A percentile compares a stretch with the other conserved stretches of the same genome.
phyloP scores from a whole-genome alignment of 2,329 filamentous ascomycete species.

The Neopestalotiopsis sp. region DNA sequence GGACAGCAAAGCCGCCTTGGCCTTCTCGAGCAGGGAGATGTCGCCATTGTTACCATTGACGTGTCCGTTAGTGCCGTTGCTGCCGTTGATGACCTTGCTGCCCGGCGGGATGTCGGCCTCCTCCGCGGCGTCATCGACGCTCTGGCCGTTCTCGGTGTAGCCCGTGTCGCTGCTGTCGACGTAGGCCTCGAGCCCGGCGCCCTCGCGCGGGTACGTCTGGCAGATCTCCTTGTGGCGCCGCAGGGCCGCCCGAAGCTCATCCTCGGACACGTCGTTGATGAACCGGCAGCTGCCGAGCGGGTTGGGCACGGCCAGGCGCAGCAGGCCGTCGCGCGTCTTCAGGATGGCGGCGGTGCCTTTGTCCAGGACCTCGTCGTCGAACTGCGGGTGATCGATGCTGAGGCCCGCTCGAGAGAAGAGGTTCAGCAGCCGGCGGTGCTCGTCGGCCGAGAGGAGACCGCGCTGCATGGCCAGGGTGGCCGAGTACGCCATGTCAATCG shows the following conservation, averaged over 20 bases:
- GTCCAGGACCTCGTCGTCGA: constrained; percentile 69
- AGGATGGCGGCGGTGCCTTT: constrained; percentile 72
- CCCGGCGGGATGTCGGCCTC: constrained; percentile 23
- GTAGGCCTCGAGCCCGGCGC: constrained; percentile 71
- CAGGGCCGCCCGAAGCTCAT: constrained; percentile 68
- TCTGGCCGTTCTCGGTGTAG: constrained; percentile 50
- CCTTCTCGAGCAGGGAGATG: constrained; percentile 18
- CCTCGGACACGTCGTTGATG: constrained; percentile 67
- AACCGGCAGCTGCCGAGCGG: constrained; percentile 72
- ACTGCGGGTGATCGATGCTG: constrained; percentile 73
- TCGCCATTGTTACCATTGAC: constrained; percentile 17
- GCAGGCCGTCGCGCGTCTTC: constrained; percentile 72
- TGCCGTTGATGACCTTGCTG: neutral
- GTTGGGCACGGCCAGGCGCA: constrained; percentile 71
- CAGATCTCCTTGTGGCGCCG: constrained; percentile 68
- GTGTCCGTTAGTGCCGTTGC: neutral
- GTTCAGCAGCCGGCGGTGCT: constrained; percentile 67
- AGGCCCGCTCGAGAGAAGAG: constrained; percentile 74
- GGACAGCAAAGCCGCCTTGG: constrained; percentile 22
- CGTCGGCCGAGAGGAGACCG: constrained; percentile 63
- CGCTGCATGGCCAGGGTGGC: constrained; percentile 70
- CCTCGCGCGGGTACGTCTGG: constrained; percentile 66
- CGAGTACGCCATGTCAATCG: constrained; percentile 78
- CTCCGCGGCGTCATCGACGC: constrained; percentile 31
- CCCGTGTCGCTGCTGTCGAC: constrained; percentile 75